A percentile compares a stretch with the other conserved stretches of the same genome.
Conservation (phyloP, 768 basidiomycete genomes). For the Hypsizygus marmoreus region DNA sequence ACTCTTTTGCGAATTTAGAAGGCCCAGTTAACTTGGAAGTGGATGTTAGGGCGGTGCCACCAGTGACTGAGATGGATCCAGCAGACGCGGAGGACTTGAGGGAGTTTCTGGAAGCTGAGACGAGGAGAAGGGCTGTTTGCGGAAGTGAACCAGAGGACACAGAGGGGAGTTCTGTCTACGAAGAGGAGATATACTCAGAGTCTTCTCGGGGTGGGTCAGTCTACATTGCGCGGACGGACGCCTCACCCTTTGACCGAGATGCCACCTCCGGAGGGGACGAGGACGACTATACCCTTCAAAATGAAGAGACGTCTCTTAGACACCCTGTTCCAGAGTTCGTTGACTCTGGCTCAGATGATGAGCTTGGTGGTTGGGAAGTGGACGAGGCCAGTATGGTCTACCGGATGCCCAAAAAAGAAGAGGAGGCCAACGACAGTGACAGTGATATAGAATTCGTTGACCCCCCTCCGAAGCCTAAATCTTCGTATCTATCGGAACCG, state of each 20-base stretch:
- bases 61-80: constrained; percentile 43
- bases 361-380: constrained; percentile 39
- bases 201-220: constrained; percentile 14
- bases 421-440: constrained; percentile 24
- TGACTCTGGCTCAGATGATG: constrained; percentile 28
- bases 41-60: constrained; percentile 38
- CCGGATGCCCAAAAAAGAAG: constrained; percentile 21
- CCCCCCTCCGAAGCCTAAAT: constrained; percentile 4
- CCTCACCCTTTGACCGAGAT: constrained; percentile 1
- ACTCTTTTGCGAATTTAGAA: constrained; percentile 43
- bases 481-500: constrained; percentile 8
- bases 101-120: constrained; percentile 70
- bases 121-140: constrained; percentile 46
- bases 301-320: neutral
- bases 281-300: neutral
- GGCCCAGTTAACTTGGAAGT: constrained; percentile 29
- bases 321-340: constrained; percentile 7
- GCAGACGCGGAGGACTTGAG: constrained; percentile 62
- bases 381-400: constrained; percentile 45
- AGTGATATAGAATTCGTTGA: constrained; percentile 38
- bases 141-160: constrained; percentile 49
- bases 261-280: constrained; percentile 4
- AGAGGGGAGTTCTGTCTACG: constrained; percentile 23
- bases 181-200: constrained; percentile 14
- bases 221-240: neutral